These are phyloP conservation scores for Ophiostoma piceae DNA, from an alignment of 2,329 filamentous ascomycete genomes.

Conservation along the genomic window DNA sequence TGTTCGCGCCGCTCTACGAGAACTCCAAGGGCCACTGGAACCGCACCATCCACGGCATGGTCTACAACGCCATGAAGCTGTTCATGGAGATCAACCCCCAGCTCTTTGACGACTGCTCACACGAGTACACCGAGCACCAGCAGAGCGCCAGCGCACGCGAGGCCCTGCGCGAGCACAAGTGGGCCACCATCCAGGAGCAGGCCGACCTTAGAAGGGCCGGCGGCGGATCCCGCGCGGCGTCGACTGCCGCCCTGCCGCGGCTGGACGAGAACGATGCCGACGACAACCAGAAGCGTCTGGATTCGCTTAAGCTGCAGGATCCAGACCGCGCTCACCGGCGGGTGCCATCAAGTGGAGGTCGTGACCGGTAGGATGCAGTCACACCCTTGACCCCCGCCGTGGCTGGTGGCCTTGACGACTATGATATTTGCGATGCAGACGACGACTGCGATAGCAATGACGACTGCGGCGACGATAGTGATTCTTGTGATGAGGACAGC, in stretches of 20 bases:
- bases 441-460: background rate
- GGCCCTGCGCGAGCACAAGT: slow-evolving; percentile 75
- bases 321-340: slow-evolving; percentile 57
- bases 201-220: slow-evolving; percentile 61
- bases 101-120: slow-evolving; percentile 96
- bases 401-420: background rate
- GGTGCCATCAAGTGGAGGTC: slow-evolving; percentile 32
- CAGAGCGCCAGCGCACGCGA: slow-evolving; percentile 85
- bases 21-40: slow-evolving; percentile 99
- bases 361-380: slow-evolving; percentile 56
- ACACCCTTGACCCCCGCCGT: slow-evolving; percentile 32
- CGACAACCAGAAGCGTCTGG: slow-evolving; percentile 79
- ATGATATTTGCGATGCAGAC: slow-evolving; percentile 43
- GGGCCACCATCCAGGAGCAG: slow-evolving; percentile 78
- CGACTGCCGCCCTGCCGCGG: slow-evolving; percentile 36
- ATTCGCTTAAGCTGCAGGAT: slow-evolving; percentile 87
- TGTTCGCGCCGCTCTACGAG: slow-evolving; percentile 97
- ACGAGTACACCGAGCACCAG: slow-evolving; percentile 95
- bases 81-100: slow-evolving; percentile 99
- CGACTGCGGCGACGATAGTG: background rate
- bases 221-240: background rate
- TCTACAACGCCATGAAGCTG: slow-evolving; percentile 99
- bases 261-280: slow-evolving; percentile 78
- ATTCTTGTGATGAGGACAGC: background rate
- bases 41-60: slow-evolving; percentile 97